These are phyloP conservation scores for Aspergillus ustus DNA, from an alignment of 2,329 filamentous ascomycete species.

Conservation along the genomic window DNA sequence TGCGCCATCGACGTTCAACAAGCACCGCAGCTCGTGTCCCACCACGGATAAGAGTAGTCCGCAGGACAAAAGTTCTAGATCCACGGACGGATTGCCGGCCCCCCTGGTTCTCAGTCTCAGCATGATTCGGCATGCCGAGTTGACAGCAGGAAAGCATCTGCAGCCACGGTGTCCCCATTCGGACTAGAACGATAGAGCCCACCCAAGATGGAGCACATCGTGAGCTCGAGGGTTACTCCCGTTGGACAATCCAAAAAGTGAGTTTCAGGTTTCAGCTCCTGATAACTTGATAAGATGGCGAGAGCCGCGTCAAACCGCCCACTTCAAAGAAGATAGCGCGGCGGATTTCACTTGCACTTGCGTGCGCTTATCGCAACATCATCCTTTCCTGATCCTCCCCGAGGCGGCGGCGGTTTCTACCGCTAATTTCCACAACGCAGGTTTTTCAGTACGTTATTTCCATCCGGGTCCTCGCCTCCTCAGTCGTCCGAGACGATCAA, in stretches of 20 bases:
- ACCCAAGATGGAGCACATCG: neutral
- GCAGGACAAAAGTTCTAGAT: slow-evolving; percentile 13
- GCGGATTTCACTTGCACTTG: neutral
- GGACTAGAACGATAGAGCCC: slow-evolving; percentile 18
- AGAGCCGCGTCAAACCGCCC: neutral
- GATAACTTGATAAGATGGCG: neutral
- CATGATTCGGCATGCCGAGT: slow-evolving; percentile 26
- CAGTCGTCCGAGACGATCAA: too few species aligned
- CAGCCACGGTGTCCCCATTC: slow-evolving; percentile 23
- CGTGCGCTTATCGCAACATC: neutral
- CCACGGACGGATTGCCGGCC: slow-evolving; percentile 23
- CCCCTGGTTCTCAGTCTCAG: neutral
- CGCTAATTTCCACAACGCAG: neutral
- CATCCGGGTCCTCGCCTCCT: neutral
- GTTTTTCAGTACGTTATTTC: neutral
- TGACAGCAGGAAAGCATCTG: neutral
- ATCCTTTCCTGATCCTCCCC: neutral
- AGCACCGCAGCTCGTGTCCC: slow-evolving; percentile 2
- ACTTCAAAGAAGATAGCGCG: neutral
- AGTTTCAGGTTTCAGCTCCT: slow-evolving; percentile 8
- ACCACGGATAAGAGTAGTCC: neutral
- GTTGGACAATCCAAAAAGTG: neutral
- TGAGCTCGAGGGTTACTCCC: neutral
- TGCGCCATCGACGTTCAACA: slow-evolving; percentile 2
- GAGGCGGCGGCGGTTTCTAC: neutral